phyloP scores from a whole-genome alignment of 2,329 filamentous ascomycete species.

The Aspergillus intermedius region DNA sequence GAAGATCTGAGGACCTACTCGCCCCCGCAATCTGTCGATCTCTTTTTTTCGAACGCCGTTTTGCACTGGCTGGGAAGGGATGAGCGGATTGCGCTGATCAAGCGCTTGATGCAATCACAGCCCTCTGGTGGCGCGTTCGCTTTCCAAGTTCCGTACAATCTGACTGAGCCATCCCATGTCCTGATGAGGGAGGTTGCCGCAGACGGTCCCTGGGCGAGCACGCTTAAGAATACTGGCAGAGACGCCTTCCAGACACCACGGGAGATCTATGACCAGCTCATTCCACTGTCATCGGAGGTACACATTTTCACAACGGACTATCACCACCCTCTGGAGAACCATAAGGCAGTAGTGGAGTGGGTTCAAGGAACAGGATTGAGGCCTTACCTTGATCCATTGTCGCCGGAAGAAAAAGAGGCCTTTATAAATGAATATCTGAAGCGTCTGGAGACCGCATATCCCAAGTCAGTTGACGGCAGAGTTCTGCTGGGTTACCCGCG shows the following conservation, averaged over 20 bases:
- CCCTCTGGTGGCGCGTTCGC: slow-evolving; percentile 46
- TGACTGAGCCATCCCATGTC: slow-evolving; percentile 43
- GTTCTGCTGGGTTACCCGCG: slow-evolving; percentile 52
- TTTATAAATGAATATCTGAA: slow-evolving; percentile 46
- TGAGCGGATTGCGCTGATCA: slow-evolving; percentile 42
- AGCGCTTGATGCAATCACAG: slow-evolving; percentile 37
- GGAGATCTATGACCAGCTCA: slow-evolving; percentile 47
- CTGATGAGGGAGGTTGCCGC: slow-evolving; percentile 45
- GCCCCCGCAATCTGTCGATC: slow-evolving; percentile 28
- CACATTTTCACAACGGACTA: slow-evolving; percentile 53
- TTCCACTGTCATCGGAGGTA: slow-evolving; percentile 37
- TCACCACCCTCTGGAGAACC: slow-evolving; percentile 45
- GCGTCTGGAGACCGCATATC: slow-evolving; percentile 42
- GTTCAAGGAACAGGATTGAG: slow-evolving; percentile 52
- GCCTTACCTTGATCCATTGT: slow-evolving; percentile 49
- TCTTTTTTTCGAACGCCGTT: slow-evolving; percentile 54
- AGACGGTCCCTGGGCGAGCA: slow-evolving; percentile 33
- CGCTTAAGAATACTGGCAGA: slow-evolving; percentile 31
- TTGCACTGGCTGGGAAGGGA: slow-evolving; percentile 51
- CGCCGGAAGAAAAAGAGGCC: slow-evolving; percentile 31
- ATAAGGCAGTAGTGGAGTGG: slow-evolving; percentile 53
- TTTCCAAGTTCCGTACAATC: slow-evolving; percentile 51
- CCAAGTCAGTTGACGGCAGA: slow-evolving; percentile 42
- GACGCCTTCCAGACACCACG: slow-evolving; percentile 45
- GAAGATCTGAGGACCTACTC: slow-evolving; percentile 43